Percentiles rank a stretch among this genome's conserved stretches.
These are phyloP conservation scores for Iris macrosiphon DNA, from an alignment of 106 monocot genomes.

Conservation along the genomic window DNA sequence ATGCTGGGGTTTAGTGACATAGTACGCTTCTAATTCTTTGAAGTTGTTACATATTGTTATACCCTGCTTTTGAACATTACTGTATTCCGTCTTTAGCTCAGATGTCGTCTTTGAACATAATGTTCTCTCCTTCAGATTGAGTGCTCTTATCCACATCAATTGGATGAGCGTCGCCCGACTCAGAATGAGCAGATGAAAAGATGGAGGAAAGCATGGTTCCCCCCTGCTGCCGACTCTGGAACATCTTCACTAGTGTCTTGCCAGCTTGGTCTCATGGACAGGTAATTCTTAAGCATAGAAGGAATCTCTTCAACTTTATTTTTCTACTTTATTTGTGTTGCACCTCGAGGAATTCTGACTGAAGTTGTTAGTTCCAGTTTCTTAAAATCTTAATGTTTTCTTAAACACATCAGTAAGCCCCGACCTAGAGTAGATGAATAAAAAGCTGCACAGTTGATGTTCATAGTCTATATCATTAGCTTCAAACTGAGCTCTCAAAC, in stretches of 20 bases:
- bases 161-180: neutral
- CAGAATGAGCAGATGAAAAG: neutral
- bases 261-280: too few species aligned
- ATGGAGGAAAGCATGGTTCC: conserved; percentile 1
- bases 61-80: conserved; percentile 1
- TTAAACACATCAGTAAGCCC: too few species aligned
- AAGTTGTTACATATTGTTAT: conserved; percentile 1
- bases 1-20: conserved; percentile 95
- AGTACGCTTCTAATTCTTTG: conserved; percentile 27
- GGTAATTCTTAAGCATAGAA: too few species aligned
- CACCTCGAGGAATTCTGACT: too few species aligned
- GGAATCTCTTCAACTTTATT: too few species aligned
- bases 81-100: conserved; percentile 2
- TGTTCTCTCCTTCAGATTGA: conserved; percentile 2
- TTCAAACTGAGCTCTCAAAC: too few species aligned
- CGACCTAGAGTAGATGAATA: too few species aligned
- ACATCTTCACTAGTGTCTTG: conserved; percentile 3
- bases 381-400: too few species aligned
- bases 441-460: too few species aligned
- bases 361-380: too few species aligned
- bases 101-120: conserved; percentile 1
- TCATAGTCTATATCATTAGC: too few species aligned
- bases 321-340: too few species aligned
- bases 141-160: neutral
- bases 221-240: neutral